Conservation (phyloP, 2,329 filamentous ascomycete species). For the Colletotrichum sp. region DNA sequence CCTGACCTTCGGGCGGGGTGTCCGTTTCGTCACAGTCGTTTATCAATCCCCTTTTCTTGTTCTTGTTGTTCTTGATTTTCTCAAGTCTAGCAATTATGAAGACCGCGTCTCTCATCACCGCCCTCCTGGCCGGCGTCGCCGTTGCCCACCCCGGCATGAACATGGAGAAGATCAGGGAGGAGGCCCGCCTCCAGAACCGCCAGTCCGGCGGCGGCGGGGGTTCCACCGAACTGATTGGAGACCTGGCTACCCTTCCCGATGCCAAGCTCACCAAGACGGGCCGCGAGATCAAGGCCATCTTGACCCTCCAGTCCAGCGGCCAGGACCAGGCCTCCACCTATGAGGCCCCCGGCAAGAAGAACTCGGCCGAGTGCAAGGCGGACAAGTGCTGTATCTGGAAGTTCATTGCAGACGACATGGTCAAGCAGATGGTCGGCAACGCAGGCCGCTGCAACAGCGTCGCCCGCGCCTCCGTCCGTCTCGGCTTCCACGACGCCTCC, state of each 20-base stretch:
- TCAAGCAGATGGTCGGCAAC: slow-evolving; percentile 36
- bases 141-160: slow-evolving; percentile 28
- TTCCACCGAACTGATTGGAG: slow-evolving; percentile 37
- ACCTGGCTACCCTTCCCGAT: slow-evolving; percentile 36
- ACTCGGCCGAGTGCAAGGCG: slow-evolving; percentile 33
- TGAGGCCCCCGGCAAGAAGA: slow-evolving; percentile 22
- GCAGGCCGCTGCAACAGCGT: slow-evolving; percentile 46
- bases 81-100: slow-evolving; percentile 8
- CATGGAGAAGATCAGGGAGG: slow-evolving; percentile 25
- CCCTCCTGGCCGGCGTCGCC: not conserved
- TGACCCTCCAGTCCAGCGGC: slow-evolving; percentile 32
- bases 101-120: not conserved
- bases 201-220: slow-evolving; percentile 14
- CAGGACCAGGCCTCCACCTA: slow-evolving; percentile 22
- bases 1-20: slow-evolving; percentile 8
- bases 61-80: not conserved
- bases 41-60: not conserved
- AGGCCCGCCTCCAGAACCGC: slow-evolving; percentile 18
- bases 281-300: slow-evolving; percentile 40
- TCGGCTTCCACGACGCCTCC: slow-evolving; percentile 54
- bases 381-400: slow-evolving; percentile 53
- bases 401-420: slow-evolving; percentile 45
- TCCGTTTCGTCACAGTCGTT: slow-evolving; percentile 12
- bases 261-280: slow-evolving; percentile 38
- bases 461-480: slow-evolving; percentile 49